These are phyloP conservation scores for Poterioochromonas sp. DNA, from an alignment of 352 stramenopile genomes.

Conservation along the genomic window DNA sequence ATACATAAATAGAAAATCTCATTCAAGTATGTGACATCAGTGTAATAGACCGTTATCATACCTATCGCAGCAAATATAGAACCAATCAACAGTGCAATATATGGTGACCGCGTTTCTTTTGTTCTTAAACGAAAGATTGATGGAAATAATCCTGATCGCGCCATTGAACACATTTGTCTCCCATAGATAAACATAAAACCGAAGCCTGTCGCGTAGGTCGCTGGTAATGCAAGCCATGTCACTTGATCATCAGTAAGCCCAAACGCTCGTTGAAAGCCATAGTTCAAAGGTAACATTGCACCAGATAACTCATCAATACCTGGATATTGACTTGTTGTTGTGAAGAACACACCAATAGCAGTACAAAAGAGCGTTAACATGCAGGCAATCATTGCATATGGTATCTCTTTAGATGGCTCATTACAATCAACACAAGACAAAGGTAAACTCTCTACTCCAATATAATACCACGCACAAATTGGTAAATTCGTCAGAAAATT, in stretches of 20 bases:
- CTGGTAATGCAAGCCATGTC: neutral
- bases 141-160: neutral
- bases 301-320: neutral
- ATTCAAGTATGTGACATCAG: neutral
- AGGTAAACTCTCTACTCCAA: conserved; percentile 7
- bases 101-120: neutral
- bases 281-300: neutral
- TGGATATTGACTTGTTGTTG: neutral
- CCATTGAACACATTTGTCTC: neutral
- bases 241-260: neutral
- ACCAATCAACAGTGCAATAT: neutral
- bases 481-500: neutral
- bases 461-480: conserved; percentile 13
- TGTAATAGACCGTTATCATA: neutral
- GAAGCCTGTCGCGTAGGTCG: neutral
- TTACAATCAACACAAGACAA: neutral
- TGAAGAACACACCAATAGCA: neutral
- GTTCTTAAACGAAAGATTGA: neutral
- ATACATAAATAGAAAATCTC: neutral
- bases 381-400: conserved; percentile 2
- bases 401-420: conserved; percentile 10
- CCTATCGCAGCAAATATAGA: neutral
- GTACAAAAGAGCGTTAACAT: neutral
- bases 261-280: neutral
- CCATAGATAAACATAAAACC: conserved; percentile 11